A percentile compares a stretch with the other conserved stretches of the same genome.
Conservation (phyloP, 225 moss, liverwort and hornwort genomes). For the Climacium dendroides region DNA sequence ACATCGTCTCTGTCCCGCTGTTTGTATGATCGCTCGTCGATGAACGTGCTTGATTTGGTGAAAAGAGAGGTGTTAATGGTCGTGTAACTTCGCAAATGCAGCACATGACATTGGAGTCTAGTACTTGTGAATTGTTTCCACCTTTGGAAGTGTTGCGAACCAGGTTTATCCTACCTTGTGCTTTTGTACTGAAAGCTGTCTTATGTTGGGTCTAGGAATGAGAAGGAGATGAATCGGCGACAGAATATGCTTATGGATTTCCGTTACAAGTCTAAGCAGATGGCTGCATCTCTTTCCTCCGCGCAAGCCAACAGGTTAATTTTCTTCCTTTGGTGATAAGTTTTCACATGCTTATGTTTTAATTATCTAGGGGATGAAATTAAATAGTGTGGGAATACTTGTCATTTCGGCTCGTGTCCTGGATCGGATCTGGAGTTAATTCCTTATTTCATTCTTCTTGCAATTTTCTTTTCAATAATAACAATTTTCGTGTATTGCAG, state of each 20-base stretch:
- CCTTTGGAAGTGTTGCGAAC: not conserved
- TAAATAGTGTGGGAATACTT: not conserved
- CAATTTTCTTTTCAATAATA: not conserved
- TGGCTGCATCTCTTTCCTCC: conserved; percentile 49
- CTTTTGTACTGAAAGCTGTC: not conserved
- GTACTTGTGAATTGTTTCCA: not conserved
- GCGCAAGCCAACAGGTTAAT: conserved; percentile 53
- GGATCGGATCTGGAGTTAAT: not conserved
- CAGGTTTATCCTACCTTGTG: not conserved
- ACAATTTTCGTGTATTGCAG: conserved; percentile 2
- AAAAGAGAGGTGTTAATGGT: not conserved
- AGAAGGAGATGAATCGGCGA: conserved; percentile 71
- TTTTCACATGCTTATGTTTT: not conserved
- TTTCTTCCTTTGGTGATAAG: not conserved
- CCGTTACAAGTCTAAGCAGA: conserved; percentile 66
- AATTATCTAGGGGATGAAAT: not conserved
- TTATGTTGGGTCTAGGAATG: conserved; percentile 28
- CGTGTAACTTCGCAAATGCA: not conserved
- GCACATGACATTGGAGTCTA: not conserved
- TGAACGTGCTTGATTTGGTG: not conserved
- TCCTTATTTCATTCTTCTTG: not conserved
- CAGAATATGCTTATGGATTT: conserved; percentile 60
- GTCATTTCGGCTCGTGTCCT: not conserved
- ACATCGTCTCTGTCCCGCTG: not conserved
- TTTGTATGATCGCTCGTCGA: not conserved